phyloP scores from a whole-genome alignment of 1,284 basidiomycete genomes.

The Marasmius fiardii region DNA sequence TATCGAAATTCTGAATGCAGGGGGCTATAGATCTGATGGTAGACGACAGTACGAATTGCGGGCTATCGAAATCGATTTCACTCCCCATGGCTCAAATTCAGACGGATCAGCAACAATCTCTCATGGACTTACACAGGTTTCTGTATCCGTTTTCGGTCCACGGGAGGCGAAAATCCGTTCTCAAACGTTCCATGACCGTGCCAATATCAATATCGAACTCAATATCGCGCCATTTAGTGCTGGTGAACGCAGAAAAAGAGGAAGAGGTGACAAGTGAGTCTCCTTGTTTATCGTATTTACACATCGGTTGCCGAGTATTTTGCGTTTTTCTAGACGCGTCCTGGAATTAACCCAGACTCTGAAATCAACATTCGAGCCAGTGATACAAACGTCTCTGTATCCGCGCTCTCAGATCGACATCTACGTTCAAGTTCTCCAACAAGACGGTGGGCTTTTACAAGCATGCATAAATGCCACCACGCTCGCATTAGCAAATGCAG shows the following conservation, averaged over 20 bases:
- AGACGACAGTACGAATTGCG: slow-evolving; percentile 89
- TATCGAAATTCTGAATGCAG: slow-evolving; percentile 87
- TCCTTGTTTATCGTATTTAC: slow-evolving; percentile 3
- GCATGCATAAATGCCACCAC: slow-evolving; percentile 95
- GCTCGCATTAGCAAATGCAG: slow-evolving; percentile 86
- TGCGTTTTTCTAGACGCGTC: slow-evolving; percentile 60
- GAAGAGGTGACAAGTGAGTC: slow-evolving; percentile 85
- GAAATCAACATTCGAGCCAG: slow-evolving; percentile 94
- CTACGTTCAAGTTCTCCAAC: slow-evolving; percentile 87
- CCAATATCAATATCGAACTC: slow-evolving; percentile 84
- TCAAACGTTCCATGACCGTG: slow-evolving; percentile 78
- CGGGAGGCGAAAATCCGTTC: slow-evolving; percentile 80
- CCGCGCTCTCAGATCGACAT: slow-evolving; percentile 95
- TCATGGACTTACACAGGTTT: slow-evolving; percentile 89
- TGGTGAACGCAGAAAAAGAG: slow-evolving; percentile 72
- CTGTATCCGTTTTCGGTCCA: slow-evolving; percentile 88
- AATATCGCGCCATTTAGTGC: slow-evolving; percentile 85
- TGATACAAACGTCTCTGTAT: slow-evolving; percentile 87
- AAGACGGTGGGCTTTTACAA: slow-evolving; percentile 92
- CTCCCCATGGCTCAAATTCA: slow-evolving; percentile 64
- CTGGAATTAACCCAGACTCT: slow-evolving; percentile 86
- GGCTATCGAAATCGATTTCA: slow-evolving; percentile 76
- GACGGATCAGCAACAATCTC: slow-evolving; percentile 85
- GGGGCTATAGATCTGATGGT: slow-evolving; percentile 88
- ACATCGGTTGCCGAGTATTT: slow-evolving; percentile 8